A percentile compares a stretch with the other conserved stretches of the same genome.
Conservation (phyloP, 768 basidiomycete species). For the Suillus paluster region DNA sequence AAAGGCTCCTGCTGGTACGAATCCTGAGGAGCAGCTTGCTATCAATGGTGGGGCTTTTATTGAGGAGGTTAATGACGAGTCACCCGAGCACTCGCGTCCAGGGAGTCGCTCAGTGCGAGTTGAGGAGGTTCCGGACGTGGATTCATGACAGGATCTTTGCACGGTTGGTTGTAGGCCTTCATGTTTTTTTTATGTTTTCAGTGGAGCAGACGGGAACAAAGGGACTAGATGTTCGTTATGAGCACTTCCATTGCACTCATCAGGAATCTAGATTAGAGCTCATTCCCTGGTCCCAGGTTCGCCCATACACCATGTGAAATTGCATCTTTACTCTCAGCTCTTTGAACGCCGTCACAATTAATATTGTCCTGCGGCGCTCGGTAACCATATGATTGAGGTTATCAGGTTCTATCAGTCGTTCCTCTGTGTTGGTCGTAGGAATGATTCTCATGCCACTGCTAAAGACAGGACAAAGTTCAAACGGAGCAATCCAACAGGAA, state of each 20-base stretch:
- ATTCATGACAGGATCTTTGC: conserved; percentile 24
- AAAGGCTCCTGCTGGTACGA: conserved; percentile 33
- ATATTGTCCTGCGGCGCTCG: neutral
- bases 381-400: too few relatives aligned
- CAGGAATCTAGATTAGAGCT: neutral
- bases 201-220: neutral
- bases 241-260: neutral
- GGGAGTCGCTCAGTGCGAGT: conserved; percentile 44
- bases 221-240: neutral
- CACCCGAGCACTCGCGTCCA: conserved; percentile 36
- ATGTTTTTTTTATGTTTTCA: neutral
- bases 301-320: neutral
- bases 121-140: conserved; percentile 51
- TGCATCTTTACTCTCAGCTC: too few relatives aligned
- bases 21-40: conserved; percentile 45
- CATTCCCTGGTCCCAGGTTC: neutral
- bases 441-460: neutral
- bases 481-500: too few relatives aligned
- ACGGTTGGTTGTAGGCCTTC: neutral
- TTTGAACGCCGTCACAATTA: neutral
- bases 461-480: too few relatives aligned
- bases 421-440: too few relatives aligned
- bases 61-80: conserved; percentile 41
- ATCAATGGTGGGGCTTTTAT: conserved; percentile 44
- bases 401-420: too few relatives aligned